phyloP scores from a whole-genome alignment of 306 rosid species.

The Cyclanthera cordifolia region DNA sequence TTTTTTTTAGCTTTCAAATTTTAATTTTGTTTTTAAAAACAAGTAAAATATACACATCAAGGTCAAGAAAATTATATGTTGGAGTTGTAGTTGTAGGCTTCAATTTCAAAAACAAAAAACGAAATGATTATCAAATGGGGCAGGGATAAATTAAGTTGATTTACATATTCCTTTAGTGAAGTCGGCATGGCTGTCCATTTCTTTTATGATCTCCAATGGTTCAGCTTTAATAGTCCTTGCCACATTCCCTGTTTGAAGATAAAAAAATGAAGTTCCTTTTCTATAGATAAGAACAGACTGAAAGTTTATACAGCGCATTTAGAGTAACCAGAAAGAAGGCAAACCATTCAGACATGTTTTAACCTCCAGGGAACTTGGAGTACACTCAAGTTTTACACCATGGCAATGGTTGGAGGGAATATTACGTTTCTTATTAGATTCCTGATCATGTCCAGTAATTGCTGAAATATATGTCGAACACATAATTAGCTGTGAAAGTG shows the following conservation, averaged over 20 bases:
- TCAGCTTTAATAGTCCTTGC: constrained; percentile 11
- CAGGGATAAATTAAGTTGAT: constrained; percentile 1
- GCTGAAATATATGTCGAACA: constrained; percentile 2
- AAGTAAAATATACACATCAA: no score
- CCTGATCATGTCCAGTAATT: constrained; percentile 24
- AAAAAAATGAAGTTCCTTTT: background rate
- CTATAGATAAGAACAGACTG: background rate
- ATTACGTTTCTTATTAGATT: constrained; percentile 5
- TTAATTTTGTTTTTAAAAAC: no score
- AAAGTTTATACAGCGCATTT: background rate
- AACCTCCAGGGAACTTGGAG: background rate
- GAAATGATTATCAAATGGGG: no score
- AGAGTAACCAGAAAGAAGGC: constrained; percentile 5
- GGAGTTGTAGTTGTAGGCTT: no score
- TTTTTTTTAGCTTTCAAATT: no score
- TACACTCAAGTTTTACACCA: constrained; percentile 4
- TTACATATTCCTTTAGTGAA: constrained; percentile 17
- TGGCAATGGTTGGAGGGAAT: constrained; percentile 13
- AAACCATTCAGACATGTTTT: constrained; percentile 7
- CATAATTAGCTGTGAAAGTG: background rate
- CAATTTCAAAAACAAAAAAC: no score
- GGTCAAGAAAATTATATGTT: no score
- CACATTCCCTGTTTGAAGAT: constrained; percentile 23
- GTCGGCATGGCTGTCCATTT: constrained; percentile 14
- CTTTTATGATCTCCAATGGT: background rate